Conservation (phyloP, 805 yeast species). For the Myxozyma neotropica region DNA sequence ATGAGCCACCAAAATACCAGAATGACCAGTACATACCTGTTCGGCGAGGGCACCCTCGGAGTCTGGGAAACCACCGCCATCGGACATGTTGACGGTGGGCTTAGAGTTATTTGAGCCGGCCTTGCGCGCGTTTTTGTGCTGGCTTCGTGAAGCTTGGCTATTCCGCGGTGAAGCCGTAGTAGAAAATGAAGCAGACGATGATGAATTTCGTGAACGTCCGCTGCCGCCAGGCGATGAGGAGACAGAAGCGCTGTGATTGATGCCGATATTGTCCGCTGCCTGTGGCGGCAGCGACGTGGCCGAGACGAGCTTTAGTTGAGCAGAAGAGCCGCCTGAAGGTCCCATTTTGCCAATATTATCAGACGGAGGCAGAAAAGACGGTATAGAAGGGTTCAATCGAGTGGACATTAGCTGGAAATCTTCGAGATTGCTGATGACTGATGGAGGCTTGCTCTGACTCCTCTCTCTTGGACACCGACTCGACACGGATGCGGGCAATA, state of each 20-base stretch:
- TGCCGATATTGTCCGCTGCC: not conserved
- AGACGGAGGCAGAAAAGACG: conserved; percentile 23
- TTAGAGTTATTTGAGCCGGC: conserved; percentile 17
- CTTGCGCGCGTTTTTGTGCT: conserved; percentile 25
- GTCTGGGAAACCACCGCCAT: conserved; percentile 6
- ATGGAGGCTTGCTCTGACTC: not conserved
- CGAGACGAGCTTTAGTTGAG: conserved; percentile 1
- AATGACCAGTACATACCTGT: conserved; percentile 15
- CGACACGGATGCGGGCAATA: too few relatives aligned
- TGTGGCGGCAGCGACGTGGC: not conserved
- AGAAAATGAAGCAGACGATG: not conserved
- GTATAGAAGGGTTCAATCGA: conserved; percentile 27
- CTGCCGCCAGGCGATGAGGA: not conserved
- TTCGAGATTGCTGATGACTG: not conserved
- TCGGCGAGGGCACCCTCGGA: conserved; percentile 23
- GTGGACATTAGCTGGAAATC: conserved; percentile 18
- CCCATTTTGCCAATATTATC: conserved; percentile 2
- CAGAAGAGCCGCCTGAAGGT: not conserved
- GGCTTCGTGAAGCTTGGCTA: conserved; percentile 17
- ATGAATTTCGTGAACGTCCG: not conserved
- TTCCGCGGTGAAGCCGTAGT: conserved; percentile 18
- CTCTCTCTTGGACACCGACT: not conserved
- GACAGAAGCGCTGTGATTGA: not conserved
- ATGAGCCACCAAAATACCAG: not conserved
- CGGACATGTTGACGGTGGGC: conserved; percentile 24